Percentiles rank a stretch among this genome's conserved stretches.
Evolutionary conservation across 495 filamentous ascomycete species (phyloP).

Genomic region (Xylaria palmicola): DNA sequence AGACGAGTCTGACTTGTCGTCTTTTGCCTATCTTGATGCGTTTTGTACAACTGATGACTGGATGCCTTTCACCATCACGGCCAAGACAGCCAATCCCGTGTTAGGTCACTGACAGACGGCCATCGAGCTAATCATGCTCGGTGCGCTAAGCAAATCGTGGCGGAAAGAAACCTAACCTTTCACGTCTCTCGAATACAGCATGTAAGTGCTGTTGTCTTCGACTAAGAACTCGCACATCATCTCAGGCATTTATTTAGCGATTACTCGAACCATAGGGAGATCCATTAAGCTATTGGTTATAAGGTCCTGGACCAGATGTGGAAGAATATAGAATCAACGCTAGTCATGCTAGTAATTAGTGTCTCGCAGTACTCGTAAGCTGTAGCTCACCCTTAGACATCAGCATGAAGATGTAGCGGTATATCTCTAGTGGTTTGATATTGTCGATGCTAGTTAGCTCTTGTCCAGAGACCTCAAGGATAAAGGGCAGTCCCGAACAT

Average conservation of each 20-base stretch:
- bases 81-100: too few relatives aligned
- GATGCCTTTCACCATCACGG: not conserved
- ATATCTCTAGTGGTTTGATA: not conserved
- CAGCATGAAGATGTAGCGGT: not conserved
- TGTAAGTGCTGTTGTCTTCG: not conserved
- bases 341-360: not conserved
- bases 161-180: not conserved
- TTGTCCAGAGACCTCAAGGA: not conserved
- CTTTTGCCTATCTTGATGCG: slow-evolving; percentile 11
- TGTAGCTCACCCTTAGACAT: not conserved
- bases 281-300: not conserved
- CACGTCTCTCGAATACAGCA: not conserved
- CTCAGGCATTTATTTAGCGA: not conserved
- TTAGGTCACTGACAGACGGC: too few relatives aligned
- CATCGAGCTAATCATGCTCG: not conserved
- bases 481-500: not conserved
- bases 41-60: slow-evolving; percentile 4
- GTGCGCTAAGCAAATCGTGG: not conserved
- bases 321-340: not conserved
- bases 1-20: not conserved
- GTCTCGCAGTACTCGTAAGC: not conserved
- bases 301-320: not conserved
- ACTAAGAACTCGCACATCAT: not conserved
- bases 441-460: not conserved
- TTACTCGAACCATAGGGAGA: not conserved